A percentile compares a stretch with the other conserved stretches of the same genome.
phyloP scores from a whole-genome alignment of 2,329 filamentous ascomycete species.

The Botrytis fabae region DNA sequence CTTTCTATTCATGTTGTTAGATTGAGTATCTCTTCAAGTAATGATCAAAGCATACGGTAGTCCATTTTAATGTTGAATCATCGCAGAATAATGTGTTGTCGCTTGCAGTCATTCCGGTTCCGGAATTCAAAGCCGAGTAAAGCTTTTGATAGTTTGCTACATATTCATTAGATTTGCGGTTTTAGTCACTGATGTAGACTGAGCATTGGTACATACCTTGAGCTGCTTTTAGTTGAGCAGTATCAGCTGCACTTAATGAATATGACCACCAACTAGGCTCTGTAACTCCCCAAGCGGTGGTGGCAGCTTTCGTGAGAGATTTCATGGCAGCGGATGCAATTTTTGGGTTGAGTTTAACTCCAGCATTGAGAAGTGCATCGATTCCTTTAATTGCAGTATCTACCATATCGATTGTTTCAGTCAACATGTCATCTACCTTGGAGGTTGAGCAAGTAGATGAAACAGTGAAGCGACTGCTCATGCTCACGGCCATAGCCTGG shows the following conservation, averaged over 20 bases:
- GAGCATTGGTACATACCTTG: constrained; percentile 4
- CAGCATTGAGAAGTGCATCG: constrained; percentile 18
- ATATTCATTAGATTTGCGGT: neutral
- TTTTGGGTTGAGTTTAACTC: constrained; percentile 8
- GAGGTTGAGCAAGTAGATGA: constrained; percentile 17
- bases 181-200: too few species aligned
- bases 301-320: constrained; percentile 7
- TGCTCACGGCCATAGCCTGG: constrained; percentile 8
- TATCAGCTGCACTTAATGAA: constrained; percentile 16
- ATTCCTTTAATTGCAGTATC: constrained; percentile 11
- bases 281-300: constrained; percentile 5
- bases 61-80: constrained; percentile 20
- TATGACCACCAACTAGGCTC: constrained; percentile 2
- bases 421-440: constrained; percentile 18
- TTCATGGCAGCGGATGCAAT: constrained; percentile 7
- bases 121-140: constrained; percentile 9
- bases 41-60: constrained; percentile 1
- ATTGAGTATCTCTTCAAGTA: neutral
- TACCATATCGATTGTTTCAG: constrained; percentile 21
- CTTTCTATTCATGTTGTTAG: neutral
- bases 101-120: constrained; percentile 15
- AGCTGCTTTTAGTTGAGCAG: constrained; percentile 16
- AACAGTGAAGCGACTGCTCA: constrained; percentile 20
- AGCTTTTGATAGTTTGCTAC: constrained; percentile 20
- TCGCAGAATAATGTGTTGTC: constrained; percentile 18